Percentiles rank a stretch among this genome's conserved stretches.
Conservation (phyloP, 257 asterid species). For the Phtheirospermum japonicum region DNA sequence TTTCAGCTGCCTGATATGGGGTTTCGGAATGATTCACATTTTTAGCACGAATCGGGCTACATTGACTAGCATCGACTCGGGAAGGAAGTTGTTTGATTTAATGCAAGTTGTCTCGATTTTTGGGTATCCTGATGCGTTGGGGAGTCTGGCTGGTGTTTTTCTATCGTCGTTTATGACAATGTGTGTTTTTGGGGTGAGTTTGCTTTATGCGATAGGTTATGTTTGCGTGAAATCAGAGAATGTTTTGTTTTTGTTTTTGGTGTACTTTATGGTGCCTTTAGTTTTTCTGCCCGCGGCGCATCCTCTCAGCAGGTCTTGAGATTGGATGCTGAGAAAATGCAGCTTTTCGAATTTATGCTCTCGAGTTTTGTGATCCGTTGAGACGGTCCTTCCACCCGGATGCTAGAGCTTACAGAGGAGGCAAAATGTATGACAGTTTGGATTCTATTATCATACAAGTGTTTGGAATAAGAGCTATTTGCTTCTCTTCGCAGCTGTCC, state of each 20-base stretch:
- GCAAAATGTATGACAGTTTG: too few relatives aligned
- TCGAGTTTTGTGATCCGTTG: conserved; percentile 39
- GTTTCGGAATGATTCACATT: too few relatives aligned
- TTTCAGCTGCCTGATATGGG: too few relatives aligned
- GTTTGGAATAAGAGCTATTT: too few relatives aligned
- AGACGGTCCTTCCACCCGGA: too few relatives aligned
- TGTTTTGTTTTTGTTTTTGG: conserved; percentile 54
- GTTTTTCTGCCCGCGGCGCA: conserved; percentile 66
- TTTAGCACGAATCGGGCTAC: conserved; percentile 40
- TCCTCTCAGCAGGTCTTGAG: conserved; percentile 59
- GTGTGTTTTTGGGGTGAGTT: conserved; percentile 64
- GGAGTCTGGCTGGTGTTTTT: conserved; percentile 72
- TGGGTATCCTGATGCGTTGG: too few relatives aligned
- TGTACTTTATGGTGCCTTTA: conserved; percentile 72
- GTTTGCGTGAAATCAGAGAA: conserved; percentile 47
- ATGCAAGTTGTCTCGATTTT: conserved; percentile 59
- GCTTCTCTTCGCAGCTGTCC: too few relatives aligned
- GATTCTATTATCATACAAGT: too few relatives aligned
- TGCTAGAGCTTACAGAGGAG: too few relatives aligned
- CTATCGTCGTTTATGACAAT: conserved; percentile 73
- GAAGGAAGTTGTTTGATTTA: conserved; percentile 29
- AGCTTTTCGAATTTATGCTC: conserved; percentile 65
- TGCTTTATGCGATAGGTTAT: conserved; percentile 62
- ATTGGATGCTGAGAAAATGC: conserved; percentile 73
- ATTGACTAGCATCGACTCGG: conserved; percentile 20